Percentiles rank a stretch among this genome's conserved stretches.
Evolutionary conservation across 1,284 basidiomycete genomes (phyloP).

Genomic region (Puccinia triticina): DNA sequence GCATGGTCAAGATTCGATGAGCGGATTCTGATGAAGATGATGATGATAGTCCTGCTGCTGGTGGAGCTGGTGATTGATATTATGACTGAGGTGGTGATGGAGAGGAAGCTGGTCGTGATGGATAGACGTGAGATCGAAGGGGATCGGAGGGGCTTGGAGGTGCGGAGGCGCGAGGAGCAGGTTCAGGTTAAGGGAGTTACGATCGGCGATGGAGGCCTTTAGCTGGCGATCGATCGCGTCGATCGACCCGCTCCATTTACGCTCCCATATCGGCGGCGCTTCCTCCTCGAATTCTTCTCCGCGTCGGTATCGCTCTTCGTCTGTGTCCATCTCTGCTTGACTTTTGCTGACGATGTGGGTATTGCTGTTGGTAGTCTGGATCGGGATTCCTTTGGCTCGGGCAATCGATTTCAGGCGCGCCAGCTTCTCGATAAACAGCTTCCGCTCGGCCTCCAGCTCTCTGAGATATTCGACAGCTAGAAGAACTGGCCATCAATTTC

Average conservation of each 20-base stretch:
- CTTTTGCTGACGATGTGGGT: background rate
- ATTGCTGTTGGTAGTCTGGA: background rate
- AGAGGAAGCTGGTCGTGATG: background rate
- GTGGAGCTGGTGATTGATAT: background rate
- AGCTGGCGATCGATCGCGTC: slow-evolving; percentile 9
- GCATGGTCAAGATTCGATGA: background rate
- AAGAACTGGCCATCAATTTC: background rate
- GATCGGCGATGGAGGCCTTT: background rate
- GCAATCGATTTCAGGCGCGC: background rate
- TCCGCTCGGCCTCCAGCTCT: slow-evolving; percentile 31
- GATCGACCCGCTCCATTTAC: slow-evolving; percentile 26
- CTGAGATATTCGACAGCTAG: slow-evolving; percentile 49
- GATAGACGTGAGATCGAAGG: background rate
- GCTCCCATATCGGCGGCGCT: background rate
- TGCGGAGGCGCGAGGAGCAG: background rate
- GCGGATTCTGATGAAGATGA: too few species aligned
- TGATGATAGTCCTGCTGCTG: background rate
- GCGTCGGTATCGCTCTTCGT: background rate
- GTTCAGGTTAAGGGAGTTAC: background rate
- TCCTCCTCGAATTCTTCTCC: background rate
- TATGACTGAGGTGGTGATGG: background rate
- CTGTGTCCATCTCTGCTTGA: background rate
- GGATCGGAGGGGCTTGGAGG: background rate
- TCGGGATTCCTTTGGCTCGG: background rate
- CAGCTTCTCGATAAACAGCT: slow-evolving; percentile 4